Percentiles rank a stretch among this genome's conserved stretches.
phyloP scores from a whole-genome alignment of 148 eudicot genomes.

The Amaranthus palmeri region DNA sequence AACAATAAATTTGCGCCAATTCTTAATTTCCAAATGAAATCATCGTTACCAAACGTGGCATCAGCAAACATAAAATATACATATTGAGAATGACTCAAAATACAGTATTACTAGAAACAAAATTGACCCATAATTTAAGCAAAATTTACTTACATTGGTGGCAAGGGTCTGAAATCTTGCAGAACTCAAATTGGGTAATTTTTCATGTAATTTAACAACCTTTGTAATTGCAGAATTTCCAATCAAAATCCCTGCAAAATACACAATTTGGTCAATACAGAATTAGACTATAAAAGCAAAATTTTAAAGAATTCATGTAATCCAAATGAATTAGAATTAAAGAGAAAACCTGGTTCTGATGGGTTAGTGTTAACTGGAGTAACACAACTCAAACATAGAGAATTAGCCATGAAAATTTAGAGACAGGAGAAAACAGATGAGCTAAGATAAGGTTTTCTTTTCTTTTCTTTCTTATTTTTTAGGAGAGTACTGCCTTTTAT shows the following conservation, averaged over 20 bases:
- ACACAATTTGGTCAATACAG: neutral
- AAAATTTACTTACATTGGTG: constrained; percentile 27
- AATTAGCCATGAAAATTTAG: constrained; percentile 30
- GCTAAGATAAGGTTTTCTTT: constrained; percentile 12
- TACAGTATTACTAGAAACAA: neutral
- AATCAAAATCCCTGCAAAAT: constrained; percentile 19
- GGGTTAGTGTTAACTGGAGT: constrained; percentile 21
- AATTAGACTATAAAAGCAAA: neutral
- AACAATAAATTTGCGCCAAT: too few relatives aligned
- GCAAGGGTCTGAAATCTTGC: constrained; percentile 35
- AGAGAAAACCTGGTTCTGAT: constrained; percentile 30
- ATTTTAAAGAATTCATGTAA: neutral
- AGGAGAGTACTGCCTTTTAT: too few relatives aligned
- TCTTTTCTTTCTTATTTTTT: too few relatives aligned
- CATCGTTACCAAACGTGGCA: too few relatives aligned
- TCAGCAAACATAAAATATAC: too few relatives aligned
- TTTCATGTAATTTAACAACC: constrained; percentile 19
- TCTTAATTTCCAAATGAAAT: too few relatives aligned
- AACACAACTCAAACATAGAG: constrained; percentile 24
- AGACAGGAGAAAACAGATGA: neutral
- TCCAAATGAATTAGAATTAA: constrained; percentile 2
- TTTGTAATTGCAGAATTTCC: constrained; percentile 24
- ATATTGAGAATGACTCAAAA: too few relatives aligned
- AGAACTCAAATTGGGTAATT: constrained; percentile 17
- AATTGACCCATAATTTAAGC: neutral